These are phyloP conservation scores for Capsaspora owczarzaki DNA, from an alignment of 78 protist genomes.

Conservation along the genomic window DNA sequence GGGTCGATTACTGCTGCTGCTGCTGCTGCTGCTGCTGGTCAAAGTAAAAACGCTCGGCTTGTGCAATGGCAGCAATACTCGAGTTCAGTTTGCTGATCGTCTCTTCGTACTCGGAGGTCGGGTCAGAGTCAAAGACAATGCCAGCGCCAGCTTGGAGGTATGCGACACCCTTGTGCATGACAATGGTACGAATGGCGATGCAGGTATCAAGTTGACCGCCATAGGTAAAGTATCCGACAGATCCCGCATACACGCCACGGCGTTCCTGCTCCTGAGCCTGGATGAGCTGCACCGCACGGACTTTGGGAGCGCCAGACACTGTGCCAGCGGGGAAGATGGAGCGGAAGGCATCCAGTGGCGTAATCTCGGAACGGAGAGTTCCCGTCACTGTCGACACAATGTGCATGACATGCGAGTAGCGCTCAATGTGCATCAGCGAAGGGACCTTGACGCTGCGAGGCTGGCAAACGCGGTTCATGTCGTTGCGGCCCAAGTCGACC, in stretches of 20 bases:
- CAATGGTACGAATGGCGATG: conserved; percentile 39
- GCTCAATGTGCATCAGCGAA: conserved; percentile 42
- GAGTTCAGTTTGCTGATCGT: conserved; percentile 34
- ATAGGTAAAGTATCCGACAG: conserved; percentile 19
- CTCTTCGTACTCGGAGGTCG: conserved; percentile 39
- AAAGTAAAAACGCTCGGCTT: conserved; percentile 6
- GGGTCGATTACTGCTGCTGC: not conserved
- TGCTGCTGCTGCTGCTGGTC: not conserved
- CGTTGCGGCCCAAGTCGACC: conserved; percentile 51
- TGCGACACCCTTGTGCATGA: not conserved
- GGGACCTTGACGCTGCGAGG: conserved; percentile 12
- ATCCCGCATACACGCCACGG: conserved; percentile 37
- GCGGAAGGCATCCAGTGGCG: conserved; percentile 49
- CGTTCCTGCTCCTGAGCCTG: conserved; percentile 7
- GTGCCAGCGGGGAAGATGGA: conserved; percentile 64
- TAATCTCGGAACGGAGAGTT: conserved; percentile 8
- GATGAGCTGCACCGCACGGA: conserved; percentile 39
- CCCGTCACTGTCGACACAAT: conserved; percentile 37
- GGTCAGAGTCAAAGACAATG: conserved; percentile 52
- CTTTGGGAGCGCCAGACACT: conserved; percentile 38
- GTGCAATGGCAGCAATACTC: conserved; percentile 3
- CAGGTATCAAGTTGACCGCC: conserved; percentile 49
- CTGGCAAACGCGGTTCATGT: conserved; percentile 6
- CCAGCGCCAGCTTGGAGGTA: conserved; percentile 52
- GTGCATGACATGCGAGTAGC: conserved; percentile 56